phyloP scores from a whole-genome alignment of 2,329 filamentous ascomycete species.

The Ceratocystiopsis sp. region DNA sequence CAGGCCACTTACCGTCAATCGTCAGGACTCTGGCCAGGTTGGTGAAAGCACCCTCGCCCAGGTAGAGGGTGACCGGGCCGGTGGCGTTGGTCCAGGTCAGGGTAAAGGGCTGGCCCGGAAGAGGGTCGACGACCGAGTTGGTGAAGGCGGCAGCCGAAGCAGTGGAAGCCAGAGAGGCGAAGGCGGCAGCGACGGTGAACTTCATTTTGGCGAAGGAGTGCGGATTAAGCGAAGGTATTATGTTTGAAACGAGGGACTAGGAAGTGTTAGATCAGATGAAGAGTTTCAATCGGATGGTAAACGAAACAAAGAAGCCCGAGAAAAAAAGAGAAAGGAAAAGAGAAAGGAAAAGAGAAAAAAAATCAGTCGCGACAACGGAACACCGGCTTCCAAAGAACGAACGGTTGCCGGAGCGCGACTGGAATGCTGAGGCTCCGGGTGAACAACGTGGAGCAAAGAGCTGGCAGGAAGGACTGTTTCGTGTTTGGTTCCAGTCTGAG shows the following conservation, averaged over 20 bases:
- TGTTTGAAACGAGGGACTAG: constrained; percentile 3
- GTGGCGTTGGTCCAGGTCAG: constrained; percentile 24
- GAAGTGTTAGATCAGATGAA: background rate
- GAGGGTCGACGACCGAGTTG: constrained; percentile 16
- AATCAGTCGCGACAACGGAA: no score
- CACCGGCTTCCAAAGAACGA: no score
- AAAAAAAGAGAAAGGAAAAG: background rate
- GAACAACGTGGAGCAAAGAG: no score
- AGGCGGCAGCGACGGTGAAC: constrained; percentile 17
- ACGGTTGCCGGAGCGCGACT: no score
- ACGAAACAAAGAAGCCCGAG: background rate
- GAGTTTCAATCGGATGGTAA: background rate
- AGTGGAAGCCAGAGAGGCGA: constrained; percentile 19
- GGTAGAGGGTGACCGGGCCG: constrained; percentile 24
- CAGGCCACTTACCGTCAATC: constrained; percentile 19
- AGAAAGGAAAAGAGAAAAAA: background rate
- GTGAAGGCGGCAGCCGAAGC: constrained; percentile 15
- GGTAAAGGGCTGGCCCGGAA: constrained; percentile 23
- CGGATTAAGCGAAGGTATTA: background rate
- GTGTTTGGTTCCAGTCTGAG: no score
- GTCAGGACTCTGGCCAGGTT: constrained; percentile 19
- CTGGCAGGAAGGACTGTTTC: no score
- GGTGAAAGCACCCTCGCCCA: constrained; percentile 21
- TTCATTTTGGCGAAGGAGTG: constrained; percentile 21
- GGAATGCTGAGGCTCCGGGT: no score